A percentile compares a stretch with the other conserved stretches of the same genome.
phyloP scores from a whole-genome alignment of 805 yeast species.

The Kodamaea sagamina region DNA sequence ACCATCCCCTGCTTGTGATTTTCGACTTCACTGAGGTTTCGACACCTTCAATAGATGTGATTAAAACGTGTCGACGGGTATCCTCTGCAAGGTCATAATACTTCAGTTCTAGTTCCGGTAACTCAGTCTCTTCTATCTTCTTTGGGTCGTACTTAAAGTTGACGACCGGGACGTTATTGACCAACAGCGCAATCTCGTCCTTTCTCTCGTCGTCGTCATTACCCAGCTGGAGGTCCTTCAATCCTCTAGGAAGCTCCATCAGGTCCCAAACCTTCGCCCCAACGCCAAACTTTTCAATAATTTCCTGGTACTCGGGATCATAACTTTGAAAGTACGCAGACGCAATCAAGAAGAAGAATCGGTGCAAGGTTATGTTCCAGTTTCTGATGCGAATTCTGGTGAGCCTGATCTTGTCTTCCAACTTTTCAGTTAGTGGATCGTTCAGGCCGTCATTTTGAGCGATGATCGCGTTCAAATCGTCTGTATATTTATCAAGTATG shows the following conservation, averaged over 20 bases:
- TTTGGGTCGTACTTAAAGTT: constrained; percentile 12
- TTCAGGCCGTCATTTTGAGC: neutral
- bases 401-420: constrained; percentile 27
- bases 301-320: constrained; percentile 35
- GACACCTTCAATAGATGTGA: constrained; percentile 32
- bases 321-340: constrained; percentile 63
- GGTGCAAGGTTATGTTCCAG: constrained; percentile 67
- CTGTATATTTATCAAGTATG: constrained; percentile 17
- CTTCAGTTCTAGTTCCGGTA: constrained; percentile 24
- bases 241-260: constrained; percentile 6
- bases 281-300: constrained; percentile 21
- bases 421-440: neutral
- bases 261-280: constrained; percentile 2
- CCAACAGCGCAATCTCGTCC: constrained; percentile 26
- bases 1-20: constrained; percentile 24
- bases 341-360: constrained; percentile 75
- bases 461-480: neutral
- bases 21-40: constrained; percentile 25
- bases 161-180: constrained; percentile 19
- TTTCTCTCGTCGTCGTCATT: constrained; percentile 13
- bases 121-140: constrained; percentile 11
- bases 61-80: constrained; percentile 34
- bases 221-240: constrained; percentile 10
- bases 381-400: constrained; percentile 40
- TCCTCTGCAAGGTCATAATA: constrained; percentile 40